Base-by-base conservation (phyloP, 805 yeast species). In the Candida multigemmis region DNA sequence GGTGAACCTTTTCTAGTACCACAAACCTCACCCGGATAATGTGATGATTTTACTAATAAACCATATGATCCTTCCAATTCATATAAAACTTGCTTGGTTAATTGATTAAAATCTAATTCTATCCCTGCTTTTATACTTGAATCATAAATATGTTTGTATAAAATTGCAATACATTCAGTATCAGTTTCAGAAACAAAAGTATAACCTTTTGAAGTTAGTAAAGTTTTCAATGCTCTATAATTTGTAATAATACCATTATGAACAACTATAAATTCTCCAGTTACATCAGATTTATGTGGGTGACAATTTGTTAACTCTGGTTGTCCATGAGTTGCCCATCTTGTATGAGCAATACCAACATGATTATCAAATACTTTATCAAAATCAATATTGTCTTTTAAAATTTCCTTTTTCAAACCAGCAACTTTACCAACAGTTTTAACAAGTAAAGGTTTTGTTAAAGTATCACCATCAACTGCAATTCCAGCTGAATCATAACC, bases 321-420 rank as follows among this genome's bases (percentile, higher is more conserved):
- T 45, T 77, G 83, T 57, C 99, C 99, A 56, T 91, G 99, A 20
- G 99, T 91, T 27, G 99, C 99, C 99, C 99, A 91, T 67, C 99
- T 82, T 9, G 99, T 91, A 60, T 91, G 99, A 14, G 98, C 97
- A 53, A 91, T 91, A 50, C 95, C 98, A 34, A 77, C 86, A 51
- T 91, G 98, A 53, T 79, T 74, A 42, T 73, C 77, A 49, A 84
- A 86, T 12, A 73, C 66, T 34, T 71, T 75, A 16, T 67, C 56
- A 42, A 78, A 67, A 44, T 80, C 72, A 32, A 77, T 68, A 24
- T 71, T 53, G 13, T 53, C 47, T 26, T 36, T 43, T 17, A 58
- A 63, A 40, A 83, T 74, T 56, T 77, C 77, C 36, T 74, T 67
- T 51, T 70, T 78, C 51, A 91, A 75, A 32, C 75, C 78, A 39